Conservation (phyloP, 768 basidiomycete genomes). For the Termitomyces titanicus region DNA sequence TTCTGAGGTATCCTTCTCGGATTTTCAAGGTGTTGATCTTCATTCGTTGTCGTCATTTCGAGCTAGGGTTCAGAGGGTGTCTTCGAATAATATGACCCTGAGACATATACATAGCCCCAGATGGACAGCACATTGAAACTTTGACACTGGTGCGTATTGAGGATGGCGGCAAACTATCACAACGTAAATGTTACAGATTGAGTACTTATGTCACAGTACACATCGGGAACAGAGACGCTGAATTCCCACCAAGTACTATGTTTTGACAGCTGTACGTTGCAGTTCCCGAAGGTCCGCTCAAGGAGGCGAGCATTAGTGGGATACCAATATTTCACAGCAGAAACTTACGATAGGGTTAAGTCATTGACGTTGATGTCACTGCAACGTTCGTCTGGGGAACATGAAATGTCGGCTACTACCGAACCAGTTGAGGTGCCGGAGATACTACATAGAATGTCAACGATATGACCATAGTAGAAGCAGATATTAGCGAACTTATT, state of each 20-base stretch:
- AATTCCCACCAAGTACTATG: slow-evolving; percentile 41
- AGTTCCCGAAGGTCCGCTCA: slow-evolving; percentile 36
- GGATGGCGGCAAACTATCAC: neutral
- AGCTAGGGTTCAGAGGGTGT: neutral
- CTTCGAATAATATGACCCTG: slow-evolving; percentile 16
- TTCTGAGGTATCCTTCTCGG: slow-evolving; percentile 9
- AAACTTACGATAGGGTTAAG: slow-evolving; percentile 40
- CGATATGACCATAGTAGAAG: neutral
- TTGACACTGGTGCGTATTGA: neutral
- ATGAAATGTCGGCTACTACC: slow-evolving; percentile 50
- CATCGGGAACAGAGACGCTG: slow-evolving; percentile 39
- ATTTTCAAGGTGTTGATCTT: slow-evolving; percentile 18
- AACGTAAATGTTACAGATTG: no score
- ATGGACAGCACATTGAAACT: neutral
- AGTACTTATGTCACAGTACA: slow-evolving; percentile 29
- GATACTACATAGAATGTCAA: slow-evolving; percentile 32
- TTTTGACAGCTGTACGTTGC: slow-evolving; percentile 53
- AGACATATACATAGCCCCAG: neutral
- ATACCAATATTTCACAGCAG: neutral
- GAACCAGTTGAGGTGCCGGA: slow-evolving; percentile 53
- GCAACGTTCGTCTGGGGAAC: slow-evolving; percentile 54
- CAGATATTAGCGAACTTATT: slow-evolving; percentile 32
- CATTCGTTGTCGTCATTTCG: slow-evolving; percentile 2
- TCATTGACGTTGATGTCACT: slow-evolving; percentile 44
- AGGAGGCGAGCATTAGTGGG: neutral